These are phyloP conservation scores for Linnemannia exigua DNA, from an alignment of 192 early-diverging fungal genomes.

Conservation along the genomic window DNA sequence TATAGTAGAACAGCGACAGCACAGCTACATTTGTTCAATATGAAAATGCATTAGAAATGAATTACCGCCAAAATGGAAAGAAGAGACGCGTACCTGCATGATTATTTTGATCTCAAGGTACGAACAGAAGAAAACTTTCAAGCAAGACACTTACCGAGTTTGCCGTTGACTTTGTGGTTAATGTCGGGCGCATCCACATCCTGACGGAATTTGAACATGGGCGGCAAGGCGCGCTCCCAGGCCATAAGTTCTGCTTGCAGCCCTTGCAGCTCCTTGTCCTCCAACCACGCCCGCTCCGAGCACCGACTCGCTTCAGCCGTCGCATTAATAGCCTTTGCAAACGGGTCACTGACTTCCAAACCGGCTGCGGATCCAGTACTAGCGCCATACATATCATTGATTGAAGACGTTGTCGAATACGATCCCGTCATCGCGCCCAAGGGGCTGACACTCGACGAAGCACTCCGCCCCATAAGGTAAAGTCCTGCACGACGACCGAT, in stretches of 20 bases:
- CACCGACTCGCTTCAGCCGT: slow-evolving; percentile 36
- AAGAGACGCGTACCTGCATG: background rate
- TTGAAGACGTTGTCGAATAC: background rate
- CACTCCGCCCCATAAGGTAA: slow-evolving; percentile 22
- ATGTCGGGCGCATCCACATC: slow-evolving; percentile 31
- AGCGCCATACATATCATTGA: background rate
- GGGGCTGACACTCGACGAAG: slow-evolving; percentile 17
- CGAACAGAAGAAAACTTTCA: background rate
- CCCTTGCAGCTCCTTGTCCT: slow-evolving; percentile 45
- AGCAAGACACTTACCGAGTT: slow-evolving; percentile 20
- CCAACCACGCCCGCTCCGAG: slow-evolving; percentile 48
- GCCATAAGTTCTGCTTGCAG: slow-evolving; percentile 51
- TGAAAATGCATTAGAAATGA: background rate
- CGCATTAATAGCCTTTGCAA: slow-evolving; percentile 16
- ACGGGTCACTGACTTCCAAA: slow-evolving; percentile 6
- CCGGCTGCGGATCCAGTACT: background rate
- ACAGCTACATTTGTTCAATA: slow-evolving; percentile 19
- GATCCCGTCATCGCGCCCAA: slow-evolving; percentile 19
- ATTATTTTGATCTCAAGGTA: background rate
- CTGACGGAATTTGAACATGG: slow-evolving; percentile 26
- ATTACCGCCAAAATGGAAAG: background rate
- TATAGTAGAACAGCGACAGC: slow-evolving; percentile 49
- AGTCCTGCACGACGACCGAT: slow-evolving; percentile 45
- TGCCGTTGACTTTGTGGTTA: slow-evolving; percentile 53
- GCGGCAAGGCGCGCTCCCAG: slow-evolving; percentile 36